These are phyloP conservation scores for Aspergillus ostianus DNA, from an alignment of 495 filamentous ascomycete species.

Conservation along the genomic window DNA sequence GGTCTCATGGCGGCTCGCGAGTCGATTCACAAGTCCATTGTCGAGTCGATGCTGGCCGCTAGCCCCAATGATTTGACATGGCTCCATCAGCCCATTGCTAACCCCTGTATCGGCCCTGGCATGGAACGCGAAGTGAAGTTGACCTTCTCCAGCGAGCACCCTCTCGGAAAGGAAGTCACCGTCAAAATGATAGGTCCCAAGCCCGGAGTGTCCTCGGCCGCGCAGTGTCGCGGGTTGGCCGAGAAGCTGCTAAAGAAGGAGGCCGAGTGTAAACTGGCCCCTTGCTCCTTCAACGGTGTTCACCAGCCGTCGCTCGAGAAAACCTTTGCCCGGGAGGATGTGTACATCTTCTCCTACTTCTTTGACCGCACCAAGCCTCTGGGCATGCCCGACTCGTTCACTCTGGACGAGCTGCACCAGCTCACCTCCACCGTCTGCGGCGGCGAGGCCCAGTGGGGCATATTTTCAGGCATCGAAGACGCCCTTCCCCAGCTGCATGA, in stretches of 20 bases:
- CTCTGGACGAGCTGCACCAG: slow-evolving; percentile 79
- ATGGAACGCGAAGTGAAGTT: slow-evolving; percentile 69
- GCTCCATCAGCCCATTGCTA: slow-evolving; percentile 62
- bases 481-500: slow-evolving; percentile 71
- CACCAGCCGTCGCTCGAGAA: slow-evolving; percentile 91
- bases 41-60: slow-evolving; percentile 58
- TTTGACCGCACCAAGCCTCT: slow-evolving; percentile 88
- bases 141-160: slow-evolving; percentile 58
- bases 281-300: slow-evolving; percentile 96
- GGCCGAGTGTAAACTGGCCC: slow-evolving; percentile 72
- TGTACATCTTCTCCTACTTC: slow-evolving; percentile 97
- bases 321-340: slow-evolving; percentile 88
- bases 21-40: slow-evolving; percentile 70
- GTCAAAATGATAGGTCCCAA: slow-evolving; percentile 86
- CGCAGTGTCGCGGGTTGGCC: slow-evolving; percentile 84
- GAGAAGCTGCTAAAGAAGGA: slow-evolving; percentile 92
- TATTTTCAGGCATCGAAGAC: slow-evolving; percentile 68
- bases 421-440: slow-evolving; percentile 80
- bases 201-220: slow-evolving; percentile 58
- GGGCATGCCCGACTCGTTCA: slow-evolving; percentile 95
- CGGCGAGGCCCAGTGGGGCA: slow-evolving; percentile 72
- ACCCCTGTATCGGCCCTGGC: slow-evolving; percentile 86
- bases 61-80: slow-evolving; percentile 52
- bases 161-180: slow-evolving; percentile 57
- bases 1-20: slow-evolving; percentile 94